Percentiles rank a stretch among this genome's conserved stretches.
Evolutionary conservation across 2,329 filamentous ascomycete species (phyloP).

Genomic region (Xylariales sp.): DNA sequence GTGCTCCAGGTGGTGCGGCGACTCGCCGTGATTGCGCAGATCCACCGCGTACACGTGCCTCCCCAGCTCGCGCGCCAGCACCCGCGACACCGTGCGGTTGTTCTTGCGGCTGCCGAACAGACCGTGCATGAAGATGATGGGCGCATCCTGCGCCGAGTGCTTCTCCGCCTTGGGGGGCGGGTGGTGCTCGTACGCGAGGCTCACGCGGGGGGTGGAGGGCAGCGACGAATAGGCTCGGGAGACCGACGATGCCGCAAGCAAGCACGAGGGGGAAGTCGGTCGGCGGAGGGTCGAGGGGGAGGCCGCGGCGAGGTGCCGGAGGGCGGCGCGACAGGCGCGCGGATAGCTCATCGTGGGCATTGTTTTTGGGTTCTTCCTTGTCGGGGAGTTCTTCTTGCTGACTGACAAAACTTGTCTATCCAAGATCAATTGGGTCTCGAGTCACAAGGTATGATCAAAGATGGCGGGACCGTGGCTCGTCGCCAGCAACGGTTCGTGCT

Average conservation of each 20-base stretch:
- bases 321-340: no score
- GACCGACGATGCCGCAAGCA: background rate
- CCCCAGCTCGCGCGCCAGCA: conserved; percentile 73
- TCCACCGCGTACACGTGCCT: conserved; percentile 85
- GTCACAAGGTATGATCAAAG: no score
- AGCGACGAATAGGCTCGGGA: conserved; percentile 3
- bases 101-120: conserved; percentile 95
- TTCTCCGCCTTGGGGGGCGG: conserved; percentile 43
- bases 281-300: background rate
- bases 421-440: no score
- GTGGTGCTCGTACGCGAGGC: conserved; percentile 64
- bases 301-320: no score
- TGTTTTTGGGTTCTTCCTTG: no score
- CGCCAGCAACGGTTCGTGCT: no score
- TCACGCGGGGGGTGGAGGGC: conserved; percentile 14
- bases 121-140: conserved; percentile 87
- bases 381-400: no score
- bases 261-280: background rate
- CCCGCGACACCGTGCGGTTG: conserved; percentile 69
- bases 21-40: conserved; percentile 89
- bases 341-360: no score
- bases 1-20: conserved; percentile 70
- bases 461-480: no score
- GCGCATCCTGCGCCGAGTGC: conserved; percentile 36
- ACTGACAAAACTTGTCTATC: no score